Evolutionary conservation across 768 basidiomycete genomes (phyloP).

Genomic region (Holtermannia corniformis): DNA sequence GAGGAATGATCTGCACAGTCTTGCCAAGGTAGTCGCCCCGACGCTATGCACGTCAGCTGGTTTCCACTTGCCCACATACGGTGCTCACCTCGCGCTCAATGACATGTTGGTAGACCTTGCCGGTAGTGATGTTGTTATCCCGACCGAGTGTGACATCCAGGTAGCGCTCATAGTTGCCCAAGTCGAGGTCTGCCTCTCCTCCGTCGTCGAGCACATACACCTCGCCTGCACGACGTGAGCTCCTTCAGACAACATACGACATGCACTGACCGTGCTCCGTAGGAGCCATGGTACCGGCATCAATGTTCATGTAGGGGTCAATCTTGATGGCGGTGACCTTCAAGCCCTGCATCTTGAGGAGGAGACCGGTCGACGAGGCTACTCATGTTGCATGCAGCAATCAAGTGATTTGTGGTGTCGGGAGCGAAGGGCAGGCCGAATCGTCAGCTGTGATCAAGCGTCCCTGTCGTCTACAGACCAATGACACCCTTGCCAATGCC

Average conservation of each 20-base stretch:
- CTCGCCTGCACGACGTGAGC: slow-evolving; percentile 55
- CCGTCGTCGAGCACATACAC: slow-evolving; percentile 98
- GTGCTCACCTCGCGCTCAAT: slow-evolving; percentile 84
- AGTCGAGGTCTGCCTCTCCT: slow-evolving; percentile 92
- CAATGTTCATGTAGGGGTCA: slow-evolving; percentile 99
- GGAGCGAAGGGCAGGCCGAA: slow-evolving; percentile 1
- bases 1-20: slow-evolving; percentile 95
- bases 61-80: not conserved
- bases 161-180: slow-evolving; percentile 98
- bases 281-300: slow-evolving; percentile 97
- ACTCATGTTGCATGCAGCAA: slow-evolving; percentile 12
- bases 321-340: slow-evolving; percentile 99
- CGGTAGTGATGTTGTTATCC: slow-evolving; percentile 97
- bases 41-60: slow-evolving; percentile 41
- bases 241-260: not conserved
- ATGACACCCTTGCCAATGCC: slow-evolving; percentile 99
- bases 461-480: slow-evolving; percentile 49
- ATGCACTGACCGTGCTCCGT: slow-evolving; percentile 80
- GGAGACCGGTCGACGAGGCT: slow-evolving; percentile 94
- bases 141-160: slow-evolving; percentile 84
- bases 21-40: slow-evolving; percentile 73
- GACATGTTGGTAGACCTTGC: slow-evolving; percentile 93
- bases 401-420: not conserved
- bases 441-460: not conserved
- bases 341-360: slow-evolving; percentile 87